These are phyloP conservation scores for Scedosporium apiospermum DNA, from an alignment of 2,329 filamentous ascomycete species.

Conservation along the genomic window DNA sequence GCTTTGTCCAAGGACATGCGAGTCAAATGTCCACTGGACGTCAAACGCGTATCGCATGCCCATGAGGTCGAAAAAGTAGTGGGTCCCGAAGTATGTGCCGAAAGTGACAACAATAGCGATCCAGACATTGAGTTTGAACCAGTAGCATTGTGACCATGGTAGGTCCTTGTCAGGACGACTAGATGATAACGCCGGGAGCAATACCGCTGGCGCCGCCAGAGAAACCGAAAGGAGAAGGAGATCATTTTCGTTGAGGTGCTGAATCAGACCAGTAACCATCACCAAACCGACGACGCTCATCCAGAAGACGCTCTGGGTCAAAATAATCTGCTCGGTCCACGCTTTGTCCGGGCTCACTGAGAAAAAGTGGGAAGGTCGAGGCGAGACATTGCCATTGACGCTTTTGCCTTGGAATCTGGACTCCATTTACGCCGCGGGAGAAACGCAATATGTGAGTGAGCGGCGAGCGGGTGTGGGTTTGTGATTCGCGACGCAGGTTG, in stretches of 20 bases:
- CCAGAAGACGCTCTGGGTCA: constrained; percentile 10
- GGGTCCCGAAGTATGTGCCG: constrained; percentile 11
- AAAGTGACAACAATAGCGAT: constrained; percentile 9
- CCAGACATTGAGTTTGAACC: constrained; percentile 12
- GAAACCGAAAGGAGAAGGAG: constrained; percentile 9
- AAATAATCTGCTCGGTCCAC: constrained; percentile 7
- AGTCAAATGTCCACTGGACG: constrained; percentile 7
- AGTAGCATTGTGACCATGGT: constrained; percentile 6
- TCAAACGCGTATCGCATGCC: constrained; percentile 11
- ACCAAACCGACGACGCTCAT: constrained; percentile 9
- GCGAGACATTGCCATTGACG: not conserved
- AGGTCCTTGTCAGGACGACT: not conserved
- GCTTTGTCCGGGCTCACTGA: not conserved
- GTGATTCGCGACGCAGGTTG: too few species aligned
- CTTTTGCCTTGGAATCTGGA: not conserved
- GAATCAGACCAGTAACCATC: constrained; percentile 9
- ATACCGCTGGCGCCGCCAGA: not conserved
- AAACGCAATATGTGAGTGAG: too few species aligned
- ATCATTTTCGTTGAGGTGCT: constrained; percentile 7
- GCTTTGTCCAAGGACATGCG: constrained; percentile 8
- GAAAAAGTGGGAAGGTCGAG: not conserved
- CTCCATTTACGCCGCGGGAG: not conserved
- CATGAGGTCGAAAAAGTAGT: constrained; percentile 14
- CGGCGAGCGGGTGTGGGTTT: too few species aligned
- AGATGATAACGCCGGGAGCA: not conserved